Conservation (phyloP, 176 grass and related monocot species). For the Avena atlantica region DNA sequence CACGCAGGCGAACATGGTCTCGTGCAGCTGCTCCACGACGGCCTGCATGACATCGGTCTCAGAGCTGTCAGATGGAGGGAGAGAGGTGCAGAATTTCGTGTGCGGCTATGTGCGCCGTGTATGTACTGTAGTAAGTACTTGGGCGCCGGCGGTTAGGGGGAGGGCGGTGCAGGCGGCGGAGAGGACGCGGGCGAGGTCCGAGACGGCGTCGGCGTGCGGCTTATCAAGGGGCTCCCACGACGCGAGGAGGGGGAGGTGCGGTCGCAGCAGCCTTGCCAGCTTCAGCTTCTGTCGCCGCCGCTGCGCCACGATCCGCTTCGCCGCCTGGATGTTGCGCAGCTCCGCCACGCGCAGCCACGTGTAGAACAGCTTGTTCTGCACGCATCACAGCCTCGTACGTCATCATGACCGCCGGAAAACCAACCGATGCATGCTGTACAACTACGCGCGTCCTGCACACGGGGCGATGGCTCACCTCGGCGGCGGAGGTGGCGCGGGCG, state of each 20-base stretch:
- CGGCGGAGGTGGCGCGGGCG: slow-evolving; percentile 51
- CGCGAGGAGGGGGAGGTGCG: slow-evolving; percentile 65
- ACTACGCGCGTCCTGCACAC: neutral
- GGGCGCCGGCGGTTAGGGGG: slow-evolving; percentile 68
- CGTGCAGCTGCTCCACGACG: slow-evolving; percentile 50
- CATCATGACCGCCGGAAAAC: too few species aligned
- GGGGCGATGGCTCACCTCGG: slow-evolving; percentile 53
- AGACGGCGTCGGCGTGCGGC: slow-evolving; percentile 63
- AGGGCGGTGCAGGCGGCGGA: slow-evolving; percentile 59
- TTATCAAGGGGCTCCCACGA: slow-evolving; percentile 63
- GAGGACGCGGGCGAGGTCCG: slow-evolving; percentile 57
- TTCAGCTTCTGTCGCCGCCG: slow-evolving; percentile 84
- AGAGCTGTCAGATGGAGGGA: neutral
- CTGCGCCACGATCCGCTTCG: slow-evolving; percentile 81
- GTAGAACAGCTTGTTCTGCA: slow-evolving; percentile 92
- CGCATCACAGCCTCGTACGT: too few species aligned
- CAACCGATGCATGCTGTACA: neutral
- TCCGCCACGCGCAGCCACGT: slow-evolving; percentile 77
- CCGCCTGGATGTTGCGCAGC: slow-evolving; percentile 76
- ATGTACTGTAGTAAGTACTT: slow-evolving; percentile 36
- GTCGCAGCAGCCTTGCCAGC: slow-evolving; percentile 54
- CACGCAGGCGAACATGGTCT: slow-evolving; percentile 50
- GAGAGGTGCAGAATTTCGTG: neutral
- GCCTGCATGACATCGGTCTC: slow-evolving; percentile 38
- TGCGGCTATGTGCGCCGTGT: neutral